Percentiles rank a stretch among this genome's conserved stretches.
These are phyloP conservation scores for Escovopsis sp. DNA, from an alignment of 2,329 filamentous ascomycete genomes.

Conservation along the genomic window DNA sequence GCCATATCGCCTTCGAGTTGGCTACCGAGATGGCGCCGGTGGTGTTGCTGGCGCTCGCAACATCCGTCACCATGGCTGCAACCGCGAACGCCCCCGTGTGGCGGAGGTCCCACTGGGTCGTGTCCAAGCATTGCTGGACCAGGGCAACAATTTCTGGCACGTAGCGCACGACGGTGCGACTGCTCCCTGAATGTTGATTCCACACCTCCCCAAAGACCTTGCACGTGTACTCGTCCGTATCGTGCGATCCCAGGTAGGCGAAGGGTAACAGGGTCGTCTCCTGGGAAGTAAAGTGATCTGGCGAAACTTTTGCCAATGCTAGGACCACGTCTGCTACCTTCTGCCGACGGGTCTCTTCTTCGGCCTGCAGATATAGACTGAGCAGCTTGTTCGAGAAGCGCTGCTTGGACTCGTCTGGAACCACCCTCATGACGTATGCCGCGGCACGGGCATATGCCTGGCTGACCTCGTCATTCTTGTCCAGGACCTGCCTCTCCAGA, in stretches of 20 bases:
- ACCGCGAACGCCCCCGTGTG: conserved; percentile 74
- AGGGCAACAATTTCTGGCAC: conserved; percentile 66
- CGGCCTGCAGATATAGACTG: conserved; percentile 64
- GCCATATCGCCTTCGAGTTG: conserved; percentile 59
- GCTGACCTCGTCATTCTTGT: conserved; percentile 88
- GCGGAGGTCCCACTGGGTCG: conserved; percentile 78
- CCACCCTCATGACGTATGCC: conserved; percentile 63
- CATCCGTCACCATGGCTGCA: conserved; percentile 54
- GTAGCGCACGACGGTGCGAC: conserved; percentile 68
- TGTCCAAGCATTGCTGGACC: conserved; percentile 53
- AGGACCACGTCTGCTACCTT: conserved; percentile 73
- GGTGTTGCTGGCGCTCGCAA: conserved; percentile 42
- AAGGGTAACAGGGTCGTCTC: conserved; percentile 69
- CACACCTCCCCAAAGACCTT: conserved; percentile 76
- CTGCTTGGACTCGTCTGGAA: conserved; percentile 32
- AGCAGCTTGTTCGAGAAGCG: conserved; percentile 40
- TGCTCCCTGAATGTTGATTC: conserved; percentile 79
- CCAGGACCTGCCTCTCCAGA: conserved; percentile 68
- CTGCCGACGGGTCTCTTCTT: conserved; percentile 60
- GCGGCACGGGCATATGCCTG: conserved; percentile 75
- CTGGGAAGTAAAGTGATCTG: conserved; percentile 71
- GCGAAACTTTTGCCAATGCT: conserved; percentile 71
- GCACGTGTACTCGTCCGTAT: conserved; percentile 64
- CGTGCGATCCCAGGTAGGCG: conserved; percentile 75
- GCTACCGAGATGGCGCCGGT: conserved; percentile 44